phyloP scores from a whole-genome alignment of 176 grass and related monocot genomes.

The Hyparrhenia diplandra region DNA sequence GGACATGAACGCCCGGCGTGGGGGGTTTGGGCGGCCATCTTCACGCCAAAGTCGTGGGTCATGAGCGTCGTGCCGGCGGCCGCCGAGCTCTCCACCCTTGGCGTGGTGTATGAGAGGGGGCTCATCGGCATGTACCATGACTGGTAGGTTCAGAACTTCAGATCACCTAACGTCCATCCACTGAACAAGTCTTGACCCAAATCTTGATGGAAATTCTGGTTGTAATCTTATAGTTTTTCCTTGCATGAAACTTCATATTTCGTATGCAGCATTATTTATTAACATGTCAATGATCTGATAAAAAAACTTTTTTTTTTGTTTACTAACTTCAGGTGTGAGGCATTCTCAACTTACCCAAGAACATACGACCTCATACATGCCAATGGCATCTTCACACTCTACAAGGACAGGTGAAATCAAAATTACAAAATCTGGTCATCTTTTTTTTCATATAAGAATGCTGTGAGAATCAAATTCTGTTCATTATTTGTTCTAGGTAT shows the following conservation, averaged over 20 bases:
- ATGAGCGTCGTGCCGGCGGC: slow-evolving; percentile 83
- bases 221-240: background rate
- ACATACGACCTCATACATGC: slow-evolving; percentile 91
- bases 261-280: background rate
- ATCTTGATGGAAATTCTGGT: too few species aligned
- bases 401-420: slow-evolving; percentile 53
- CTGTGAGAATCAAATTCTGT: background rate
- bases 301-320: background rate
- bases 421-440: background rate
- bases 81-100: slow-evolving; percentile 64
- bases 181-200: too few species aligned
- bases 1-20: slow-evolving; percentile 98
- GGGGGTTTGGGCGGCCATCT: slow-evolving; percentile 74
- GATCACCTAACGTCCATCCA: too few species aligned
- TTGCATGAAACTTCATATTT: background rate
- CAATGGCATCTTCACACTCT: slow-evolving; percentile 71
- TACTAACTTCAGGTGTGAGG: slow-evolving; percentile 68
- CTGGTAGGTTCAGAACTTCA: slow-evolving; percentile 41
- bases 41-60: slow-evolving; percentile 76
- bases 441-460: background rate
- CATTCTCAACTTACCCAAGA: slow-evolving; percentile 93
- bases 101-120: slow-evolving; percentile 70
- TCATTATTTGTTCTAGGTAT: too few species aligned
- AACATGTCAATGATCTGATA: background rate
- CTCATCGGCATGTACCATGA: slow-evolving; percentile 93